Base-by-base conservation (phyloP, 2,329 filamentous ascomycete genomes). In the Fusarium graminum region DNA sequence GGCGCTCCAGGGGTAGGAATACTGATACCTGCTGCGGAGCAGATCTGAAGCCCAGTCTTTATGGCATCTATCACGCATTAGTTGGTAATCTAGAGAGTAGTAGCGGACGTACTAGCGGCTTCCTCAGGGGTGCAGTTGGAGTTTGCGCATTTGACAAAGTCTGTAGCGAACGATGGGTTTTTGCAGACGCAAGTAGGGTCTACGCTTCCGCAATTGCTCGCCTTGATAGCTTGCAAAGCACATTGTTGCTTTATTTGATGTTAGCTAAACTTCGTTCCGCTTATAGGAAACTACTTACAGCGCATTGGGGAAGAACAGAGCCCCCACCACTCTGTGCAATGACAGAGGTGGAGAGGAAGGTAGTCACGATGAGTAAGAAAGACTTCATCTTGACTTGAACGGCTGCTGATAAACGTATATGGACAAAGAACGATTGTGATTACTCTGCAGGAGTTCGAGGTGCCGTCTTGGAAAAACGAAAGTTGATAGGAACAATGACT, bases 131-230 rank as follows among this genome's bases (percentile, higher is more conserved):
- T 29, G 19, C 60, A 63, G 17, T 32, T 40, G 3, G 34, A 14
- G 7, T 19, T 4, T 16, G 52, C 59, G 14, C 60, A 63, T 13
- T 12, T 25, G 1, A 30, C 17, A 4, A 47, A 58, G 12, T 36
- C 22, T 7, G 28, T 32, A 2, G 42, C 28, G 22, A 63, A 63
- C 9, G 36, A 36, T 7, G 29, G 28, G 2, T 46, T 50, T 38
- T 58, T 63, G 29, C 60, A 63, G 42, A 63, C 60, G 41, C 60
- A 63, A 4, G 36, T 25, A 12, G 52, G 51, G 13, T 63, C 59
- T 10, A 29, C 26, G 19, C 36, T 22, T 7, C 25, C 46, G 12
- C 60, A 63, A 2, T 44, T 51, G 46, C 60, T 63, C 7, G 50
- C 45, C 6, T 45, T 8, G 9, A 63, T 45, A 7, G 32, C 46